A percentile compares a stretch with the other conserved stretches of the same genome.
Evolutionary conservation across 306 rosid species (phyloP).

Genomic region (Cyamopsis tetragonoloba): DNA sequence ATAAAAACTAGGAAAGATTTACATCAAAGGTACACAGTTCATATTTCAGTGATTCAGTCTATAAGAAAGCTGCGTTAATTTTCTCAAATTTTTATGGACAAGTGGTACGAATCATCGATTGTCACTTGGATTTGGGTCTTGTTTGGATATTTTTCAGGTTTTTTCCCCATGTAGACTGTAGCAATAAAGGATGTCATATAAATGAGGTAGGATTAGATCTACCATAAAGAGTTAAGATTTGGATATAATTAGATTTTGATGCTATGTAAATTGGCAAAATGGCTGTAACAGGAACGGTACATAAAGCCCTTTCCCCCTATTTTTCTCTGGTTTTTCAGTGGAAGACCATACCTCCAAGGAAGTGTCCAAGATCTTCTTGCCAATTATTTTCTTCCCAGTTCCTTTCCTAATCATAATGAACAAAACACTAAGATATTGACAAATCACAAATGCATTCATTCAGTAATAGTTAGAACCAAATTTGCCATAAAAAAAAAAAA

Average conservation of each 20-base stretch:
- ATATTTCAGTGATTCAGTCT: not conserved
- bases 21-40: not conserved
- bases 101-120: too few relatives aligned
- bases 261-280: not conserved
- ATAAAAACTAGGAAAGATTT: slow-evolving; percentile 1
- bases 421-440: slow-evolving; percentile 1
- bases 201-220: not conserved
- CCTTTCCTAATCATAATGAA: not conserved
- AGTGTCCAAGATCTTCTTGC: not conserved
- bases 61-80: not conserved
- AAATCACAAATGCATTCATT: not conserved
- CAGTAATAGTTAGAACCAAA: not conserved
- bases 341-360: not conserved
- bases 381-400: not conserved
- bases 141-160: not conserved
- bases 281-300: not conserved
- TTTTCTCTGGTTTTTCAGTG: not conserved
- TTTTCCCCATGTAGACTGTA: not conserved
- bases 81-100: not conserved
- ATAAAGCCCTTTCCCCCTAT: not conserved
- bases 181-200: not conserved
- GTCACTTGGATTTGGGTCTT: not conserved
- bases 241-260: not conserved
- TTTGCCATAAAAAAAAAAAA: not conserved
- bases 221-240: not conserved